These are phyloP conservation scores for Boletellus deceptivus DNA, from an alignment of 1,284 basidiomycete species.

Conservation along the genomic window DNA sequence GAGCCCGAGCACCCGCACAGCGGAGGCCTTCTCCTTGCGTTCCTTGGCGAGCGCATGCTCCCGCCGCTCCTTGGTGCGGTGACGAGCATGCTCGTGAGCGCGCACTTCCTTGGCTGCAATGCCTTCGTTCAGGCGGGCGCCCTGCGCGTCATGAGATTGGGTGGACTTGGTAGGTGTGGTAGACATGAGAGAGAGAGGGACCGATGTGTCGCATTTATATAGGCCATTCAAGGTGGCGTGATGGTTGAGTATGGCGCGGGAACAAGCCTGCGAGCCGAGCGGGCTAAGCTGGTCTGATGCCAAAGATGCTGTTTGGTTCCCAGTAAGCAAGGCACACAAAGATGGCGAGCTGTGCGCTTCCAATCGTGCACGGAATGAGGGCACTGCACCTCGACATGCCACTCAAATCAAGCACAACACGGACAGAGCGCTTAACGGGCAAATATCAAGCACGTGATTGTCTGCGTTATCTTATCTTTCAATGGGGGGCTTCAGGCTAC, in stretches of 20 bases:
- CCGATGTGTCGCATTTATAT: slow-evolving; percentile 28
- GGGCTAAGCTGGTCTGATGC: slow-evolving; percentile 1
- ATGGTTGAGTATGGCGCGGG: slow-evolving; percentile 25
- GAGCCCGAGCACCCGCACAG: slow-evolving; percentile 16
- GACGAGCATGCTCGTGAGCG: slow-evolving; percentile 34
- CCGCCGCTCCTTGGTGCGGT: slow-evolving; percentile 33
- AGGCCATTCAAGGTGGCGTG: slow-evolving; percentile 28
- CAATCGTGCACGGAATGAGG: slow-evolving; percentile 17
- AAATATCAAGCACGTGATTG: slow-evolving; percentile 25
- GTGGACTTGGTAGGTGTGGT: slow-evolving; percentile 24
- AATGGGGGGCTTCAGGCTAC: not conserved
- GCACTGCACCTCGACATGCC: slow-evolving; percentile 26
- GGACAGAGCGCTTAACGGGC: slow-evolving; percentile 7
- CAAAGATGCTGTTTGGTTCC: not conserved
- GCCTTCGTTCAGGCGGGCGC: slow-evolving; percentile 17
- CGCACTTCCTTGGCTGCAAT: slow-evolving; percentile 26
- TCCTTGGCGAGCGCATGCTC: slow-evolving; percentile 32
- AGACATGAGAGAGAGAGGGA: slow-evolving; percentile 27
- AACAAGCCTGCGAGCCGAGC: slow-evolving; percentile 24
- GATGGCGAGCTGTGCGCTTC: slow-evolving; percentile 6
- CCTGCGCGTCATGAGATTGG: slow-evolving; percentile 19
- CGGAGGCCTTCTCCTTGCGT: slow-evolving; percentile 31
- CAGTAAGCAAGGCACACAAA: slow-evolving; percentile 5
- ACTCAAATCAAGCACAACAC: slow-evolving; percentile 3
- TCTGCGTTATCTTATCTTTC: slow-evolving; percentile 24